A percentile compares a stretch with the other conserved stretches of the same genome.
These are phyloP conservation scores for Verticillium isaacii DNA, from an alignment of 2,329 filamentous ascomycete genomes.

Conservation along the genomic window DNA sequence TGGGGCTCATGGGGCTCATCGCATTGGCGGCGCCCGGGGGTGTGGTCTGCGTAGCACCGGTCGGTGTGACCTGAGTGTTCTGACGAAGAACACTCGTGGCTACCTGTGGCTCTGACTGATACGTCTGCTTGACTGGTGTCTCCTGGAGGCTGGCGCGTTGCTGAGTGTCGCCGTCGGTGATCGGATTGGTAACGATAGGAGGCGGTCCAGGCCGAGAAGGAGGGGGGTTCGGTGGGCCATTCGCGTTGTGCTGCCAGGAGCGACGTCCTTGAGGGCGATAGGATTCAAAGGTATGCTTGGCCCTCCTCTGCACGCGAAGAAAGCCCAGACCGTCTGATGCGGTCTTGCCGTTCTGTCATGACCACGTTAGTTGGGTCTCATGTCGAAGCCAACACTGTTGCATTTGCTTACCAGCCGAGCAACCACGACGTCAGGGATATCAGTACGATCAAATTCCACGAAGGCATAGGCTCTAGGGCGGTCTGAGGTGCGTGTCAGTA, in stretches of 20 bases:
- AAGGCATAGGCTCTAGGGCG: constrained; percentile 24
- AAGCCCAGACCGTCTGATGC: background rate
- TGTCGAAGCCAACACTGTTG: too few relatives aligned
- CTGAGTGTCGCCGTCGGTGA: background rate
- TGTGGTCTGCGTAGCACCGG: background rate
- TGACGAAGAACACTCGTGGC: background rate
- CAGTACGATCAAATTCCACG: constrained; percentile 32
- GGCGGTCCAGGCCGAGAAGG: background rate
- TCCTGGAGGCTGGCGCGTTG: background rate
- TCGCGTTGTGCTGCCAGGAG: too few relatives aligned
- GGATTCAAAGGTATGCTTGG: background rate
- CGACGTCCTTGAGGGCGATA: background rate
- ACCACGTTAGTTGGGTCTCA: background rate
- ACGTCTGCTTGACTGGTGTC: background rate
- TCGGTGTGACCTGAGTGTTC: background rate
- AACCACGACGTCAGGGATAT: constrained; percentile 31
- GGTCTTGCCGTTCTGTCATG: background rate
- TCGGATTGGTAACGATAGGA: background rate
- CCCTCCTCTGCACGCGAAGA: background rate
- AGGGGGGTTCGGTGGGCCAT: too few relatives aligned
- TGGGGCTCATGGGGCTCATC: background rate
- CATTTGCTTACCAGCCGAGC: constrained; percentile 26
- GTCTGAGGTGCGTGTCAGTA: background rate
- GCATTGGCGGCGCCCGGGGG: background rate
- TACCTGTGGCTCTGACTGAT: background rate